Conservation (phyloP, 805 yeast genomes). For the Zygosaccharomyces bailii region DNA sequence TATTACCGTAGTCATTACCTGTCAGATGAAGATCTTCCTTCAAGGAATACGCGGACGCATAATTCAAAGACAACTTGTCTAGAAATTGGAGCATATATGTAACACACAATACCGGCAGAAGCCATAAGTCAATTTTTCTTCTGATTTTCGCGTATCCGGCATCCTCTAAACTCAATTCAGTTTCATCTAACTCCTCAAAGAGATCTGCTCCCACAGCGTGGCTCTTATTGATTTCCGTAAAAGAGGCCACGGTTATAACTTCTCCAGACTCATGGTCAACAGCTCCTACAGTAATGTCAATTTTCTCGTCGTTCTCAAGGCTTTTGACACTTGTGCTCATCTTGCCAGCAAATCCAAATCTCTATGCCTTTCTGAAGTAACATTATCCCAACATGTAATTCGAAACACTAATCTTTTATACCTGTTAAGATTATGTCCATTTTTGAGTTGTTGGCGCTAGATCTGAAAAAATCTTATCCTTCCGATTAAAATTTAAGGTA, state of each 20-base stretch:
- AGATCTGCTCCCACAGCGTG: slow-evolving; percentile 21
- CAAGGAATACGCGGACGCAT: slow-evolving; percentile 22
- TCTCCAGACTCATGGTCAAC: slow-evolving; percentile 6
- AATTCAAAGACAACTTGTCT: slow-evolving; percentile 19
- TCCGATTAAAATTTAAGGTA: no score
- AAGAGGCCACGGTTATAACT: slow-evolving; percentile 3
- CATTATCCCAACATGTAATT: background rate
- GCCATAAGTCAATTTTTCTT: slow-evolving; percentile 24
- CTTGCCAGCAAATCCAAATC: background rate
- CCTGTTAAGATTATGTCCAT: no score
- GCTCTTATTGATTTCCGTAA: slow-evolving; percentile 3
- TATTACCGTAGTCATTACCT: slow-evolving; percentile 40
- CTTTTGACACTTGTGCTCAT: background rate
- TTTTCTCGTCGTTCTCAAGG: slow-evolving; percentile 4
- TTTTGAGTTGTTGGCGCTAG: no score
- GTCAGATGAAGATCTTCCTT: slow-evolving; percentile 38
- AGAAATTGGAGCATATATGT: slow-evolving; percentile 24
- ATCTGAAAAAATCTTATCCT: no score
- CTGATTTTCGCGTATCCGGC: slow-evolving; percentile 20
- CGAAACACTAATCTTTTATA: background rate
- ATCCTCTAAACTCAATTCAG: slow-evolving; percentile 15
- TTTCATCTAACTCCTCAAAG: slow-evolving; percentile 17
- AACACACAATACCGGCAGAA: slow-evolving; percentile 22
- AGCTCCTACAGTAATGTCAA: slow-evolving; percentile 2
- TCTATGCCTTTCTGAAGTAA: background rate